Evolutionary conservation across 2,329 filamentous ascomycete species (phyloP).

Genomic region (Bisporella sp.): DNA sequence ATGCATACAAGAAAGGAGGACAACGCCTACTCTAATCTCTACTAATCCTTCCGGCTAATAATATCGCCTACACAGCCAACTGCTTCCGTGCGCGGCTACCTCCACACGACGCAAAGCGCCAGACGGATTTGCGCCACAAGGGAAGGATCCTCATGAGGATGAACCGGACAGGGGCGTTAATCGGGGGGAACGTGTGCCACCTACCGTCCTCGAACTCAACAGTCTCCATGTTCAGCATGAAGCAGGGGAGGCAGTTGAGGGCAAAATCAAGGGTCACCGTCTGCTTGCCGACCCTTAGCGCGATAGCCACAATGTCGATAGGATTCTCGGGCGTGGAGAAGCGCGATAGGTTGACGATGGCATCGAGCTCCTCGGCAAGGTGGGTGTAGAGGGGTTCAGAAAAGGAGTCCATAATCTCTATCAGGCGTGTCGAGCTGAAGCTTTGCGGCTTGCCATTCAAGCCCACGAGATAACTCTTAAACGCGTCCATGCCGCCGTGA

Average conservation of each 20-base stretch:
- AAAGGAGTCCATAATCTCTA: constrained; percentile 17
- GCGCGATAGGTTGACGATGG: constrained; percentile 8
- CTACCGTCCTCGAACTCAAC: constrained; percentile 7
- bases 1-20: too few species aligned
- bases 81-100: constrained; percentile 3
- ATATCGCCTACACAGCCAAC: constrained; percentile 1
- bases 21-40: too few species aligned
- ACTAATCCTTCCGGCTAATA: neutral
- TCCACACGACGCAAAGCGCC: constrained; percentile 16
- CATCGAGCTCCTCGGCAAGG: constrained; percentile 10
- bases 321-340: constrained; percentile 8
- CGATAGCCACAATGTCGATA: constrained; percentile 11
- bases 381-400: constrained; percentile 9
- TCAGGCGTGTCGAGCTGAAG: constrained; percentile 4
- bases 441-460: constrained; percentile 1
- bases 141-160: constrained; percentile 9
- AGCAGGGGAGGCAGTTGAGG: constrained; percentile 11
- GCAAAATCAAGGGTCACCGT: constrained; percentile 6
- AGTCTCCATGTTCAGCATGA: constrained; percentile 15
- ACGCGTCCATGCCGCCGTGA: constrained; percentile 9
- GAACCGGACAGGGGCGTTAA: constrained; percentile 4
- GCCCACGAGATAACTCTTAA: constrained; percentile 10
- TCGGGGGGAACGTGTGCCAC: neutral
- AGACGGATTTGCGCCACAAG: constrained; percentile 6
- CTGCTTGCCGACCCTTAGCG: constrained; percentile 11